Conservation (phyloP, 768 basidiomycete species). For the Mycena kentingensis region DNA sequence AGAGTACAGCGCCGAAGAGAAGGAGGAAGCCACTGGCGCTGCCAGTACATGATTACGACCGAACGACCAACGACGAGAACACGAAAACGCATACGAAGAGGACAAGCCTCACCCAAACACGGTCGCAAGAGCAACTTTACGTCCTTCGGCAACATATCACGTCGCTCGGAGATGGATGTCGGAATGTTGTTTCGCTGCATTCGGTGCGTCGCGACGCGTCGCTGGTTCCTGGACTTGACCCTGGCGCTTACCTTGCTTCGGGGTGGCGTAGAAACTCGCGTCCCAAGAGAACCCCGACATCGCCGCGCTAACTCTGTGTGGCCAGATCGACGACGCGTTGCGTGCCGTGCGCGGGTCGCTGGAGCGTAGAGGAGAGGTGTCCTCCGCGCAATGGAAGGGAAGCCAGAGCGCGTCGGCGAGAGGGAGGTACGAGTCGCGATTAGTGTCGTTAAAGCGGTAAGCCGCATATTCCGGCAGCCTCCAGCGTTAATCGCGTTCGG, state of each 20-base stretch:
- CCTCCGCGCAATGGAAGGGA: too few relatives aligned
- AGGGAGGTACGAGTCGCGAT: conserved; percentile 13
- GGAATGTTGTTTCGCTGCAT: conserved; percentile 13
- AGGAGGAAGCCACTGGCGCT: not conserved
- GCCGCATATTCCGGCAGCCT: not conserved
- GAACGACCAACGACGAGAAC: too few relatives aligned
- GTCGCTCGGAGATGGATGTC: not conserved
- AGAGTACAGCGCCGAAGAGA: not conserved
- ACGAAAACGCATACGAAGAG: too few relatives aligned
- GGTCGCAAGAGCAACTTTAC: not conserved
- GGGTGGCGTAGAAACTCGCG: conserved; percentile 10
- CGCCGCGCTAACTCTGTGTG: conserved; percentile 14
- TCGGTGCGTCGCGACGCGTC: conserved; percentile 8
- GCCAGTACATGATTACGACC: not conserved
- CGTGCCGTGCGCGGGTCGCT: conserved; percentile 14
- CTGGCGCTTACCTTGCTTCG: not conserved
- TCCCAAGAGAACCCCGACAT: conserved; percentile 7
- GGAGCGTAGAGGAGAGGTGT: conserved; percentile 11
- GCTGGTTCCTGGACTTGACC: not conserved
- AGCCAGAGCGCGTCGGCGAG: conserved; percentile 12
- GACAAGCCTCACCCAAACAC: too few relatives aligned
- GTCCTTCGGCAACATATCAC: not conserved
- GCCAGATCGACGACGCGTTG: conserved; percentile 8
- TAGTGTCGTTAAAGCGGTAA: conserved; percentile 14
- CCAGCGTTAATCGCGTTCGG: not conserved